Evolutionary conservation across 345 rosid species (phyloP).

Genomic region (Eucalyptus regnans): DNA sequence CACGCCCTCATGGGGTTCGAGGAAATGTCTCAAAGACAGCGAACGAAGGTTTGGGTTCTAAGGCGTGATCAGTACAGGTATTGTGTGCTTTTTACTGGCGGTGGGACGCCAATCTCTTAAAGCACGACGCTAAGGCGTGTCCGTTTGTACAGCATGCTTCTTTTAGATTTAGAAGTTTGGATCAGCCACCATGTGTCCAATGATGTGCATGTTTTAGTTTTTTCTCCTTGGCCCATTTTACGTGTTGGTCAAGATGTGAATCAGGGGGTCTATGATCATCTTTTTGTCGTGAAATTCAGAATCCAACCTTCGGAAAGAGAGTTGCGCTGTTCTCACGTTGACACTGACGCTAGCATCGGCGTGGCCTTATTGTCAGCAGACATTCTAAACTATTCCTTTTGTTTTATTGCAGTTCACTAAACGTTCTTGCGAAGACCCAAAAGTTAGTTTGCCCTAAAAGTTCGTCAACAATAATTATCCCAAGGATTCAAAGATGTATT

Average conservation of each 20-base stretch:
- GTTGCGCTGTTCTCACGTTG: neutral
- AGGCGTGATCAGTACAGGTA: neutral
- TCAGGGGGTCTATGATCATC: too few relatives aligned
- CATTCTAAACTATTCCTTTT: neutral
- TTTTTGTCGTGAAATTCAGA: neutral
- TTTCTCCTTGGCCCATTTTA: neutral
- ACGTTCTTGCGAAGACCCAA: neutral
- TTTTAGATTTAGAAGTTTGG: neutral
- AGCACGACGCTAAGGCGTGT: neutral
- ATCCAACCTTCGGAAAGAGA: neutral
- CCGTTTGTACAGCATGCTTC: neutral
- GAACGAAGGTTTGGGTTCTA: neutral
- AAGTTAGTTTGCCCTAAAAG: neutral
- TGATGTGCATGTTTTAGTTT: neutral
- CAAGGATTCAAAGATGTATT: neutral
- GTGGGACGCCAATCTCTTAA: neutral
- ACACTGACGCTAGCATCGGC: neutral
- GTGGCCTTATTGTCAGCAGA: neutral
- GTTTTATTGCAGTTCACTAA: neutral
- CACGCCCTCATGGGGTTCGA: neutral
- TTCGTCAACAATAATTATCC: neutral
- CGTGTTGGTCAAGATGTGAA: neutral
- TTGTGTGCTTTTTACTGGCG: neutral
- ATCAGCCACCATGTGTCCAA: neutral
- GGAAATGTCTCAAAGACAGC: neutral